Evolutionary conservation across 768 basidiomycete genomes (phyloP).

Genomic region (Xerocomellus intermedius): DNA sequence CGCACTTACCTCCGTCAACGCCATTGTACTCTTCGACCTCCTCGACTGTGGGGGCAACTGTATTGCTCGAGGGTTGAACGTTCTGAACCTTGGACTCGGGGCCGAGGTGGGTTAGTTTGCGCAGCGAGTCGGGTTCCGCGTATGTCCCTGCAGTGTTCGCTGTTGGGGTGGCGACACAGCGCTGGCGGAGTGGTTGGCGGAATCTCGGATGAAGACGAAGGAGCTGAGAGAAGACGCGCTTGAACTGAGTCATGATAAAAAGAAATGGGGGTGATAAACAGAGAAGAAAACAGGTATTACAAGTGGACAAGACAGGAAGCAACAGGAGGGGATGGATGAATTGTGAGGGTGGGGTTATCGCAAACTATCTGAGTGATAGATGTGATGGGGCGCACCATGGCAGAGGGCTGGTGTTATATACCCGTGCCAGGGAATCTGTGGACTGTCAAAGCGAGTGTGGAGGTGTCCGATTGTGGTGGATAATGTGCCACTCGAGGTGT

Average conservation of each 20-base stretch:
- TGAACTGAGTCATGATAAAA: neutral
- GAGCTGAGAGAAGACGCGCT: neutral
- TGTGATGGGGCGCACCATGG: neutral
- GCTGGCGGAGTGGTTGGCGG: neutral
- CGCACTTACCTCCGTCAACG: neutral
- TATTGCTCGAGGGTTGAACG: neutral
- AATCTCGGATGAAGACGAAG: neutral
- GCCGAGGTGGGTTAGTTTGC: neutral
- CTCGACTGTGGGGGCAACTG: neutral
- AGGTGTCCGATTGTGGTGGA: neutral
- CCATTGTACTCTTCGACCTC: neutral
- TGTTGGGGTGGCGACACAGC: neutral
- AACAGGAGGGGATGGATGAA: neutral
- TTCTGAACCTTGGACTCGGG: neutral
- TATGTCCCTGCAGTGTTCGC: neutral
- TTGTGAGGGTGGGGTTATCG: neutral
- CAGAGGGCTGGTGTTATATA: neutral
- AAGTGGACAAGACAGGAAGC: neutral
- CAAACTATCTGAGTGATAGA: neutral
- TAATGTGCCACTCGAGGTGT: neutral
- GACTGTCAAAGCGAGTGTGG: neutral
- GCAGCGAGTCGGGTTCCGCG: neutral
- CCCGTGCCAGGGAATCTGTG: too few relatives aligned
- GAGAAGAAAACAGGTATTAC: neutral
- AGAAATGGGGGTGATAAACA: neutral